phyloP scores from a whole-genome alignment of 768 basidiomycete species.

The Termitomyces sp. region DNA sequence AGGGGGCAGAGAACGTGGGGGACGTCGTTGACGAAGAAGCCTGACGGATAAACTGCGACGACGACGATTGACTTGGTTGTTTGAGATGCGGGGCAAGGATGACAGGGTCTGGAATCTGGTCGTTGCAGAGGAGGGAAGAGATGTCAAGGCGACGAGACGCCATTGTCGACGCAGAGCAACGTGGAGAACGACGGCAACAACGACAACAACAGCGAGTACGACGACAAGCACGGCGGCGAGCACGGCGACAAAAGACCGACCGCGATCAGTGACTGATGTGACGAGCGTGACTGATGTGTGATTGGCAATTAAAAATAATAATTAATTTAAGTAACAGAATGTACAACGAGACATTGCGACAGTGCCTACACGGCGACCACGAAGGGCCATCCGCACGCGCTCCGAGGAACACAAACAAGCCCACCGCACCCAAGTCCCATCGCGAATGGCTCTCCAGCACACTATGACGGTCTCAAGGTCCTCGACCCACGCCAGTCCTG shows the following conservation, averaged over 20 bases:
- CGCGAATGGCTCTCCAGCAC: conserved; percentile 68
- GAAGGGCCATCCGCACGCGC: conserved; percentile 49
- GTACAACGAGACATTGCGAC: conserved; percentile 94
- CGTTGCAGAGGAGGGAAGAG: conserved; percentile 67
- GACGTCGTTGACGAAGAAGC: conserved; percentile 11
- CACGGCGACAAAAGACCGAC: background rate
- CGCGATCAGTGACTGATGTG: conserved; percentile 7
- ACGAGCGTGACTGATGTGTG: conserved; percentile 9
- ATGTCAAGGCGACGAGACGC: conserved; percentile 71
- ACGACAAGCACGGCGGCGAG: conserved; percentile 7
- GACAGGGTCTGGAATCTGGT: conserved; percentile 27
- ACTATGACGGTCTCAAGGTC: conserved; percentile 85
- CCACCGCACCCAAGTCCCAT: conserved; percentile 91
- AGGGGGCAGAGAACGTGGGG: conserved; percentile 10
- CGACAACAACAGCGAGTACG: background rate
- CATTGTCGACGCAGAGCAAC: conserved; percentile 36
- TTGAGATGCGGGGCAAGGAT: conserved; percentile 23
- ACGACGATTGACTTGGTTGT: conserved; percentile 14
- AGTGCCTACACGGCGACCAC: conserved; percentile 62
- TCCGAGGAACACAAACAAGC: conserved; percentile 18
- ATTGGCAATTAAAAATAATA: background rate
- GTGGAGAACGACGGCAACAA: background rate
- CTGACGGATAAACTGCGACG: conserved; percentile 11
- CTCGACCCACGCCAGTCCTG: conserved; percentile 73
- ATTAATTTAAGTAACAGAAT: conserved; percentile 21